Conservation (phyloP, 2,329 filamentous ascomycete species). For the Cladophialophora bantiana region DNA sequence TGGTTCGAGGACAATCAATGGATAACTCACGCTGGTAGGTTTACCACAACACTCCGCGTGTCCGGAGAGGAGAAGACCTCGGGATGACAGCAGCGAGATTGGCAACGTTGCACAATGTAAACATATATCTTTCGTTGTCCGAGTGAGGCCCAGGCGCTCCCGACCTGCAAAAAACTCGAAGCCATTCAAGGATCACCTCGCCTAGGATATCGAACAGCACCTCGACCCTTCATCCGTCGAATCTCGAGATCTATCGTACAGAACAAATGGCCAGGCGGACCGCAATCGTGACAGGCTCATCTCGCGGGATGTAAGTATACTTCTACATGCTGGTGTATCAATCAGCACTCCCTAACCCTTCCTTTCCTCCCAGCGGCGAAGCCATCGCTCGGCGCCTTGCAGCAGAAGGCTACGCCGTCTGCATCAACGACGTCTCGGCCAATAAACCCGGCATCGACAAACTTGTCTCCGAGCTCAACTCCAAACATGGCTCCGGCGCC, state of each 20-base stretch:
- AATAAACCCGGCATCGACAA: slow-evolving; percentile 62
- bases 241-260: background rate
- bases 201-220: background rate
- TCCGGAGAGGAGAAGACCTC: slow-evolving; percentile 32
- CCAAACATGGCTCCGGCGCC: slow-evolving; percentile 32
- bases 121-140: slow-evolving; percentile 12
- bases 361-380: slow-evolving; percentile 39
- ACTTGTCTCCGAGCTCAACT: slow-evolving; percentile 44
- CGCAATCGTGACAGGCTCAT: slow-evolving; percentile 52
- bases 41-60: slow-evolving; percentile 24
- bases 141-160: background rate
- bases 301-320: slow-evolving; percentile 49
- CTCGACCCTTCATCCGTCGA: background rate
- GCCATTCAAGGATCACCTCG: background rate
- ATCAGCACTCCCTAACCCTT: slow-evolving; percentile 5
- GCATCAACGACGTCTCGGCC: slow-evolving; percentile 67
- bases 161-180: background rate
- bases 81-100: slow-evolving; percentile 15
- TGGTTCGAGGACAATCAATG: slow-evolving; percentile 19
- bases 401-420: slow-evolving; percentile 70
- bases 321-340: background rate
- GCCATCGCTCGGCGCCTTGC: slow-evolving; percentile 66
- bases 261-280: slow-evolving; percentile 39
- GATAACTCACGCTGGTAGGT: slow-evolving; percentile 1
- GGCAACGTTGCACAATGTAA: background rate